Conservation (phyloP, 768 basidiomycete genomes). For the Amanita inopinata region DNA sequence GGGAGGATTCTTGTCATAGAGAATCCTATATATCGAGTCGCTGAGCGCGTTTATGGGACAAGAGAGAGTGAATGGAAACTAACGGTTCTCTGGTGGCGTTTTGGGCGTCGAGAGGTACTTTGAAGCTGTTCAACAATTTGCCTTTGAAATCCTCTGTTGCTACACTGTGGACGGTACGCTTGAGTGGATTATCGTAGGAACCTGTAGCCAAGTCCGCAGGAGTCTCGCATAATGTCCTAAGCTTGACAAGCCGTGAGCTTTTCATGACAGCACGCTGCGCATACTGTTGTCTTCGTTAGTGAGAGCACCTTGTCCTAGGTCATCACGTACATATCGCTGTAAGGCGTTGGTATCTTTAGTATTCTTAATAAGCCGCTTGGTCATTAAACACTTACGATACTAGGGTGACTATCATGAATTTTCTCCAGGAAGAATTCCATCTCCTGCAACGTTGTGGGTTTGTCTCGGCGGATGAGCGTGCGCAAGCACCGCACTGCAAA, state of each 20-base stretch:
- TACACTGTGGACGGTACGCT: conserved; percentile 36
- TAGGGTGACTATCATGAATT: conserved; percentile 53
- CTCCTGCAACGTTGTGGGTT: conserved; percentile 36
- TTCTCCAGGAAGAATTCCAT: conserved; percentile 51
- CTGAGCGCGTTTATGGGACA: background rate
- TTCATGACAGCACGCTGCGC: conserved; percentile 72
- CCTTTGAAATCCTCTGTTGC: conserved; percentile 44
- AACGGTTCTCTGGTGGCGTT: conserved; percentile 32
- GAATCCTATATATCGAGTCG: conserved; percentile 27
- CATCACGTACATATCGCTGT: conserved; percentile 48
- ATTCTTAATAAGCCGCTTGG: background rate
- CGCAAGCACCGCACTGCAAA: conserved; percentile 60
- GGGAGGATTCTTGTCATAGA: conserved; percentile 45
- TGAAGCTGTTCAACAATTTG: conserved; percentile 47
- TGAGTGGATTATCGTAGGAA: conserved; percentile 59
- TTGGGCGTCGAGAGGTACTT: conserved; percentile 32
- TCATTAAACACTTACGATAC: conserved; percentile 38
- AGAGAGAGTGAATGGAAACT: conserved; percentile 16
- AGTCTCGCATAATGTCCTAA: conserved; percentile 58
- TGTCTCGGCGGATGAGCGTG: conserved; percentile 59
- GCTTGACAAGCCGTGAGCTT: conserved; percentile 64
- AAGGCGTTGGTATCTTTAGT: conserved; percentile 8
- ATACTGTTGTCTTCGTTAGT: conserved; percentile 34
- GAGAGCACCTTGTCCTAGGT: background rate
- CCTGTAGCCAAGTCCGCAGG: conserved; percentile 52